These are phyloP conservation scores for Dunaliella primolecta DNA, from an alignment of 139 green algal genomes.

Conservation along the genomic window DNA sequence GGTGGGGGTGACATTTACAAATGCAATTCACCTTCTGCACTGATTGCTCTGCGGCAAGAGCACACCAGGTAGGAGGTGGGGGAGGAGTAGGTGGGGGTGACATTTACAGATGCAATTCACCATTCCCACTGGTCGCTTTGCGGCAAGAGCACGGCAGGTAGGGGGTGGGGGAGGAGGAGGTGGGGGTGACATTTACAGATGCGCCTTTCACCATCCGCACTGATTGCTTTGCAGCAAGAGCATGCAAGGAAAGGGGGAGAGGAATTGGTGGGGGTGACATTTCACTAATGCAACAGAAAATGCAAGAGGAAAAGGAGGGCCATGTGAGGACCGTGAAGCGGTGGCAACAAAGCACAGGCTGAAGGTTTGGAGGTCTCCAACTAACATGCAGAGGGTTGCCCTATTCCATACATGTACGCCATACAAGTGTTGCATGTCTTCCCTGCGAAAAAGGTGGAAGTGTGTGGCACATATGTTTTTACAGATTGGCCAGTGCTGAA, in stretches of 20 bases:
- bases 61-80: background rate
- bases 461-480: too few relatives aligned
- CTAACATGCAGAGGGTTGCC: too few relatives aligned
- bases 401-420: too few relatives aligned
- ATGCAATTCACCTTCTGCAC: background rate
- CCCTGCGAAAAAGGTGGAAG: too few relatives aligned
- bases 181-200: background rate
- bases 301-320: too few relatives aligned
- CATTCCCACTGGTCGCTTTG: background rate
- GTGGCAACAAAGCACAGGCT: too few relatives aligned
- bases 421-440: too few relatives aligned
- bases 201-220: constrained; percentile 52
- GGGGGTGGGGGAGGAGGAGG: background rate
- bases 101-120: background rate
- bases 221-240: constrained; percentile 49
- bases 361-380: too few relatives aligned
- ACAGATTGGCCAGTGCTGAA: too few relatives aligned
- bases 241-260: constrained; percentile 53
- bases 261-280: background rate
- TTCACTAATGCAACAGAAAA: background rate
- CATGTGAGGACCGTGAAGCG: too few relatives aligned
- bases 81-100: background rate
- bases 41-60: background rate
- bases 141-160: background rate
- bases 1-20: background rate